Evolutionary conservation across 257 asterid species (phyloP).

Genomic region (Eustoma russellianum): DNA sequence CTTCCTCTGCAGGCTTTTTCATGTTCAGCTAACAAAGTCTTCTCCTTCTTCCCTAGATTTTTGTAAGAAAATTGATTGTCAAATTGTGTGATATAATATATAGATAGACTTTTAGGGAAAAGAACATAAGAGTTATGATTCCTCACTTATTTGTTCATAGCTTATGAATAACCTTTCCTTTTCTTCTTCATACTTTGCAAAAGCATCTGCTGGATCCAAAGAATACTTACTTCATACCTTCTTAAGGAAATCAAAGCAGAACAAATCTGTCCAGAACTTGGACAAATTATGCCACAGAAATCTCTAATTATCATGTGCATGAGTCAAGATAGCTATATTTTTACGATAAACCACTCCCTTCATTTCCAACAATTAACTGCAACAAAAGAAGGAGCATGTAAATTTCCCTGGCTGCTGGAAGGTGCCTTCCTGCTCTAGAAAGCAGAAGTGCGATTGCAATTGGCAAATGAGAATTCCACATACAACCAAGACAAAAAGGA

Average conservation of each 20-base stretch:
- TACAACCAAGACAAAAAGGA: neutral
- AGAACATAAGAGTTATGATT: neutral
- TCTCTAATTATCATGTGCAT: too few relatives aligned
- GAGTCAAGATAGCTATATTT: too few relatives aligned
- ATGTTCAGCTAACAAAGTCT: constrained; percentile 54
- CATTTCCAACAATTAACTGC: too few relatives aligned
- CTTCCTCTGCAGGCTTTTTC: constrained; percentile 58
- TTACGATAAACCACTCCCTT: too few relatives aligned
- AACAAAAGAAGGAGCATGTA: neutral
- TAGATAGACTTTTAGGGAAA: neutral
- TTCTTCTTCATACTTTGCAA: constrained; percentile 82
- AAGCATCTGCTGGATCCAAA: constrained; percentile 38
- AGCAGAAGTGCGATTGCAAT: neutral
- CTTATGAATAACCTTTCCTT: constrained; percentile 54
- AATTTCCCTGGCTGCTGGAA: neutral
- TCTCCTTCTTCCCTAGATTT: constrained; percentile 83
- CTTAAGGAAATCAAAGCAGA: neutral
- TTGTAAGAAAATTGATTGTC: neutral
- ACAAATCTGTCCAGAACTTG: neutral
- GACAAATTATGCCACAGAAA: too few relatives aligned
- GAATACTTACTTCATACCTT: neutral
- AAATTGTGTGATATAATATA: neutral
- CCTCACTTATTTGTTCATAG: constrained; percentile 83
- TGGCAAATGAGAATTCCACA: neutral
- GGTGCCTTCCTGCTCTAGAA: neutral